Conservation (phyloP, 495 filamentous ascomycete genomes). For the Penicillium paxilli region DNA sequence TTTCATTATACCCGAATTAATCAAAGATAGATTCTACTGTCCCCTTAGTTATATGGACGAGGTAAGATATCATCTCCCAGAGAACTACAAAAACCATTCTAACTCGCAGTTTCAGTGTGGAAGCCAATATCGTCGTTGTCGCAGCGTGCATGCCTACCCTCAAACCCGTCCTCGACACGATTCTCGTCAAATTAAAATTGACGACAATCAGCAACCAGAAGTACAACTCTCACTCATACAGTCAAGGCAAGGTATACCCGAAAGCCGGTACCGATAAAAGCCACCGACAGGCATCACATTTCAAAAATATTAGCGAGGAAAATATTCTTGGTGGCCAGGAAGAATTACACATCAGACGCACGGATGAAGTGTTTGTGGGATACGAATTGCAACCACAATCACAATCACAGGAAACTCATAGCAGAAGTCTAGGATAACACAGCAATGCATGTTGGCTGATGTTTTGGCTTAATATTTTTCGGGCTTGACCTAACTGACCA, state of each 20-base stretch:
- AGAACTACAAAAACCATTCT: neutral
- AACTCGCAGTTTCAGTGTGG: slow-evolving; percentile 11
- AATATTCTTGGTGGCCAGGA: neutral
- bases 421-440: no score
- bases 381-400: neutral
- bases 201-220: neutral
- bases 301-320: neutral
- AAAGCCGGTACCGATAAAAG: neutral
- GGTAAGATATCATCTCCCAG: neutral
- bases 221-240: neutral
- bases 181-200: slow-evolving; percentile 11
- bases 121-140: slow-evolving; percentile 30
- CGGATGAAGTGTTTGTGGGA: neutral
- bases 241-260: neutral
- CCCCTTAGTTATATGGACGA: neutral
- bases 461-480: no score
- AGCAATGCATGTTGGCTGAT: no score
- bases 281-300: neutral
- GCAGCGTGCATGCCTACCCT: slow-evolving; percentile 30
- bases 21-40: neutral
- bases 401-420: neutral
- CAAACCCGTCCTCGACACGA: slow-evolving; percentile 19
- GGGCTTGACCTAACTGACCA: no score
- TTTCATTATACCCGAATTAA: neutral
- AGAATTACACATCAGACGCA: slow-evolving; percentile 1